Evolutionary conservation across 2,329 filamentous ascomycete species (phyloP).

Genomic region (Beauveria brongniartii): DNA sequence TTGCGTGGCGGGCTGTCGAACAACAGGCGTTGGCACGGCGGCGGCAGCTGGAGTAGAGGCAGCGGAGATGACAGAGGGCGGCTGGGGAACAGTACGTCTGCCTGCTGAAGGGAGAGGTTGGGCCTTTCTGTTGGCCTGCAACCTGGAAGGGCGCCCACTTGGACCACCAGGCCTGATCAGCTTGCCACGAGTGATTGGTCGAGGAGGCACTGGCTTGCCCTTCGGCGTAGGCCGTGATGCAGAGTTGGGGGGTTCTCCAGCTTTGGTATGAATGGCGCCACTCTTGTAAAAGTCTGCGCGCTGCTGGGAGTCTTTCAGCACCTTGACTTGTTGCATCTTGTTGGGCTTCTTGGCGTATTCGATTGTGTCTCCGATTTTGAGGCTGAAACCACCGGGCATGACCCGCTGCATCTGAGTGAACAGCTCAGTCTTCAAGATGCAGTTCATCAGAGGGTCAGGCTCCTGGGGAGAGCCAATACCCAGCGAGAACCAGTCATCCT

Average conservation of each 20-base stretch:
- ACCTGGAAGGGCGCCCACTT: conserved; percentile 67
- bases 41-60: conserved; percentile 17
- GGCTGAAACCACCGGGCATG: conserved; percentile 70
- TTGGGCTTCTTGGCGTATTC: conserved; percentile 98
- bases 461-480: conserved; percentile 86
- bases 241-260: conserved; percentile 76
- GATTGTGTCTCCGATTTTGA: conserved; percentile 77
- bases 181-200: conserved; percentile 88
- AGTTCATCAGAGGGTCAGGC: conserved; percentile 86
- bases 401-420: conserved; percentile 82
- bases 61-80: conserved; percentile 23
- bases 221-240: conserved; percentile 78
- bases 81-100: conserved; percentile 25
- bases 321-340: conserved; percentile 83
- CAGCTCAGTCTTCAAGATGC: conserved; percentile 92
- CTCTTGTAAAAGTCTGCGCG: conserved; percentile 88
- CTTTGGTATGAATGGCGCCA: conserved; percentile 76
- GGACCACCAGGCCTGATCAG: conserved; percentile 88
- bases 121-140: conserved; percentile 42
- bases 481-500: conserved; percentile 95
- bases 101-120: conserved; percentile 35
- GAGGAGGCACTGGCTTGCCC: conserved; percentile 74
- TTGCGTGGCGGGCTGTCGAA: conserved; percentile 11
- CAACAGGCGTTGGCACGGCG: conserved; percentile 14
- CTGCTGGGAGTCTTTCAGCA: conserved; percentile 74